A percentile compares a stretch with the other conserved stretches of the same genome.
These are phyloP conservation scores for Lachancea thermotolerans DNA, from an alignment of 805 yeast species.

Conservation along the genomic window DNA sequence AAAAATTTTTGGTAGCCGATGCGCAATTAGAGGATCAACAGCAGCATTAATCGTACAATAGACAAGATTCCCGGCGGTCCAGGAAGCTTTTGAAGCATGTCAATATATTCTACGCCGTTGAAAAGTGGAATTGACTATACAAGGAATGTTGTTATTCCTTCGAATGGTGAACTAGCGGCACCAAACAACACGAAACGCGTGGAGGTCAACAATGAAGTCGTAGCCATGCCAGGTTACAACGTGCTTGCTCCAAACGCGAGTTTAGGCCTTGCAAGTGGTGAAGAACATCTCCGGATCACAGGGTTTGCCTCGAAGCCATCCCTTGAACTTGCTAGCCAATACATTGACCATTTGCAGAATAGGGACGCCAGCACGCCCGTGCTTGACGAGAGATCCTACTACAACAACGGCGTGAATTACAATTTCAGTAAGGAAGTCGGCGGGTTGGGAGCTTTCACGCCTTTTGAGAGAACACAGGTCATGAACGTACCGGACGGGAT, in stretches of 20 bases:
- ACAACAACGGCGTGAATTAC: slow-evolving; percentile 58
- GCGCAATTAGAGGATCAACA: not conserved
- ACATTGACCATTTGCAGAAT: slow-evolving; percentile 50
- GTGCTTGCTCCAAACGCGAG: not conserved
- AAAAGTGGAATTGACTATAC: slow-evolving; percentile 27
- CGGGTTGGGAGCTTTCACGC: slow-evolving; percentile 48
- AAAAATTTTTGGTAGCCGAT: not conserved
- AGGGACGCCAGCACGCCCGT: slow-evolving; percentile 53
- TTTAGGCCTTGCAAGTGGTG: slow-evolving; percentile 5
- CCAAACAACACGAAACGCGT: slow-evolving; percentile 2
- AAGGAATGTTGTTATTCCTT: slow-evolving; percentile 15
- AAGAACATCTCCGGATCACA: slow-evolving; percentile 30
- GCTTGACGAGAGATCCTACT: slow-evolving; percentile 41
- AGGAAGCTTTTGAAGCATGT: slow-evolving; percentile 5
- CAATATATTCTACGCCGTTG: slow-evolving; percentile 32
- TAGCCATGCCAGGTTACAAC: slow-evolving; percentile 2
- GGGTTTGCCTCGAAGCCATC: slow-evolving; percentile 33
- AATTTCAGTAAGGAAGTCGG: slow-evolving; percentile 50
- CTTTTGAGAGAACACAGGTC: slow-evolving; percentile 66
- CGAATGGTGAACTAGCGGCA: slow-evolving; percentile 12
- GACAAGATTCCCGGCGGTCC: not conserved
- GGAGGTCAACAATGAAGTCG: not conserved
- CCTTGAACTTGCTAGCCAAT: slow-evolving; percentile 53
- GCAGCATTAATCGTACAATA: not conserved
- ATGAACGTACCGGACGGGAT: slow-evolving; percentile 75